phyloP scores from a whole-genome alignment of 306 rosid genomes.

The Sechiopsis laciniata region DNA sequence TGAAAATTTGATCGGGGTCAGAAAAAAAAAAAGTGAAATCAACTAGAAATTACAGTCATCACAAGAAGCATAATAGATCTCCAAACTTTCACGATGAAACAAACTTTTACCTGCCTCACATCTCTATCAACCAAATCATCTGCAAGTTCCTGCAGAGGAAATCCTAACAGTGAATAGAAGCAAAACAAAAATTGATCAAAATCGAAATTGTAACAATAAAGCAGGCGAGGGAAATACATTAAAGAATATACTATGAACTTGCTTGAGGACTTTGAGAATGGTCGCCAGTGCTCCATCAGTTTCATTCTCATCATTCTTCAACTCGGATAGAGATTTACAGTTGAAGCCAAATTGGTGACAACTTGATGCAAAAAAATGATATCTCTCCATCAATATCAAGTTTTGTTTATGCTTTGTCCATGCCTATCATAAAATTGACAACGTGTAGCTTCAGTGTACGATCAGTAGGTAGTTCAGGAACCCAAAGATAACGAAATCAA shows the following conservation, averaged over 20 bases:
- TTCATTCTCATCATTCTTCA: constrained; percentile 69
- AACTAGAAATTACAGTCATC: not conserved
- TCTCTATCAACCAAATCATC: constrained; percentile 51
- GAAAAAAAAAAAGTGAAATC: not conserved
- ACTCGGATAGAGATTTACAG: constrained; percentile 69
- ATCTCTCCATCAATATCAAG: constrained; percentile 81
- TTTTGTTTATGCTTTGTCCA: constrained; percentile 82
- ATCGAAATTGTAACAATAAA: not conserved
- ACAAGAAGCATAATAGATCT: not conserved
- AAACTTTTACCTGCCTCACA: constrained; percentile 45
- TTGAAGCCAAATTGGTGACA: constrained; percentile 63
- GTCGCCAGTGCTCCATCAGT: constrained; percentile 68
- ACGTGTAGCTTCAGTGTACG: constrained; percentile 7
- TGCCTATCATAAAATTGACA: constrained; percentile 47
- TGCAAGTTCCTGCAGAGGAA: constrained; percentile 48
- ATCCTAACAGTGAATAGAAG: constrained; percentile 31
- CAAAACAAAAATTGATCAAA: not conserved
- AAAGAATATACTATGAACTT: constrained; percentile 54
- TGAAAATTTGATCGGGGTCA: not conserved
- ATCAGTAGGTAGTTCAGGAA: constrained; percentile 13
- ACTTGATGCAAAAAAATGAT: constrained; percentile 84
- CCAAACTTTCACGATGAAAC: not conserved
- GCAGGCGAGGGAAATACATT: constrained; percentile 39
- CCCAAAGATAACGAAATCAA: constrained; percentile 15
- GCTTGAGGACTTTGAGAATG: constrained; percentile 66